Evolutionary conservation across 2,329 filamentous ascomycete genomes (phyloP), one percentile per base, ranked within the genome.

Genomic region (Aspergillus texensis): DNA sequence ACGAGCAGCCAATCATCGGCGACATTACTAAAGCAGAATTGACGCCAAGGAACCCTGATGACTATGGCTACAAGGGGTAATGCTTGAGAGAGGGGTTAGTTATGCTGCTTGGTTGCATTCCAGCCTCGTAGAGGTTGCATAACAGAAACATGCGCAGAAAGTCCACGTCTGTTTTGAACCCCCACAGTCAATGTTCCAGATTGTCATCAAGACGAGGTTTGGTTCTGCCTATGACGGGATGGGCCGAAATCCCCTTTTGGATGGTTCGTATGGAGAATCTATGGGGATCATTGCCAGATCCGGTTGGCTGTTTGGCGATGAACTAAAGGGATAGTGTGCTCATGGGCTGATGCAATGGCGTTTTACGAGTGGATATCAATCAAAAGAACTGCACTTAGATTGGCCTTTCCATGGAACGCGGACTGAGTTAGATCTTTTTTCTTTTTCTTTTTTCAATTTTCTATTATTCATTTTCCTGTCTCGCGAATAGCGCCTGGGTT

Each of bases 261-360:
- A 34, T 54, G 52, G 52, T 34, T 32, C 16, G 28, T 34, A 54
- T 34, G 52, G 30, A 21, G 52, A 24, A 14, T 19, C 12, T 2
- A 34, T 21, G 52, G 52, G 52, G 32, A 36, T n/a, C 30, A 6
- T 5, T 4, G 30, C 52, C 11, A 9, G n/a, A 54, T 36, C 52
- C 52, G 52, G 52, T 54, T 54, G 52, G 52, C 21, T 19, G 26
- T 28, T 19, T 11, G 12, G 6, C 16, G 12, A 30, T 19, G 32
- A 36, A 54, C 52, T 54, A 54, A 54, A 16, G n/a, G 32, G 6
- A 36, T 54, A 54, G 52, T 36, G 52, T 34, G n/a, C 12, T 24
- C 3, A 54, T 54, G 52, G 52, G 52, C 52, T 54, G 52, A 54
- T 54, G 52, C 52, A 54, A 36, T 54, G n/a, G 24, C 6, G 48